Evolutionary conservation across 1,284 basidiomycete genomes (phyloP), one percentile per base, ranked within the genome.

Genomic region (Trichosporon sp.): DNA sequence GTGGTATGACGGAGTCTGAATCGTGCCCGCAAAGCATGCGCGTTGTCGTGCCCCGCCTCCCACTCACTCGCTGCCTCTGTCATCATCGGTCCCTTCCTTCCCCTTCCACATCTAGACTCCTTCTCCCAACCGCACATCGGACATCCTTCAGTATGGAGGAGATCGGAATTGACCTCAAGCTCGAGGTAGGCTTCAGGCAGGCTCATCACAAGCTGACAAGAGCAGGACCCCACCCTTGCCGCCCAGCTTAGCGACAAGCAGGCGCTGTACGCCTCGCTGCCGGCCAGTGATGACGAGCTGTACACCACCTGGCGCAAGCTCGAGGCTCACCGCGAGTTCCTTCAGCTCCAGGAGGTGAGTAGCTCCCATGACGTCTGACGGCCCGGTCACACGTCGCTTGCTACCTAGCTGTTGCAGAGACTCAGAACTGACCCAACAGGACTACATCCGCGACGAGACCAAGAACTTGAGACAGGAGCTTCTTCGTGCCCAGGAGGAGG

Each of bases 381-480:
- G 32, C 11, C 3, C 8, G 0, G 19, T 11, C 43, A 26, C 26
- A 26, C 26, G 26, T 26, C 26, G 26, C 26, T 26, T 26, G 26
- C 26, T 26, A 26, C 26, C 26, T 26, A 26, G 26, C 26, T 26
- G 26, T 26, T 26, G 26, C 26, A 26, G 26, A 26, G 26, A 26
- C 26, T 26, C 19, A 40, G 32, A 59, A 3, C 11, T 21, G 1
- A 37, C 43, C 26, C 7, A 10, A 4, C 72, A 85, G 84, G 84
- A 93, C 83, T 99, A 99, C 83, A 98, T 99, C 85, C 98, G 99
- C 81, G 97, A 99, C 78, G 97, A 99, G 84, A 96, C 98, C 80
- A 92, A 93, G 32, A 99, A 98, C 83, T 89, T 99, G 71, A 97
- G 98, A 84, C 91, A 96, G 71, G 97, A 99, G 85, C 91, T 99